Conservation (phyloP, 495 filamentous ascomycete genomes). For the Penicillium maclennaniae region DNA sequence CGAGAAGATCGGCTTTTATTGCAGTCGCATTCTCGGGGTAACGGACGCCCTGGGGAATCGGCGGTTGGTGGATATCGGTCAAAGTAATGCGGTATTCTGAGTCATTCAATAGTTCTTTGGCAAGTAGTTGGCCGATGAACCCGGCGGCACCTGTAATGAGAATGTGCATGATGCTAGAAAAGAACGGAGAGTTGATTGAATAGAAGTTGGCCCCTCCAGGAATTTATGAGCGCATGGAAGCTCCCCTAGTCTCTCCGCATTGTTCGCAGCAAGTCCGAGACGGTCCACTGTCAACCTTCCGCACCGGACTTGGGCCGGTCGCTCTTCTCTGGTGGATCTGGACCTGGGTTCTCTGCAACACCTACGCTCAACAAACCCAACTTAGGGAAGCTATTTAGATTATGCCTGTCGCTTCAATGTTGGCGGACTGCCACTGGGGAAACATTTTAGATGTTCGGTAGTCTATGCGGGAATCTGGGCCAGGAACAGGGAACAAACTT, state of each 20-base stretch:
- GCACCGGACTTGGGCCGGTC: slow-evolving; percentile 37
- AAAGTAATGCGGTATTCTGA: slow-evolving; percentile 52
- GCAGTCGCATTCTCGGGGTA: slow-evolving; percentile 51
- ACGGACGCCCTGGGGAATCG: slow-evolving; percentile 46
- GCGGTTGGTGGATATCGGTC: slow-evolving; percentile 58
- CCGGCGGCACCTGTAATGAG: slow-evolving; percentile 68
- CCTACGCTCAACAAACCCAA: not conserved
- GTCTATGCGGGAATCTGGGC: not conserved
- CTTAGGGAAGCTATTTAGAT: not conserved
- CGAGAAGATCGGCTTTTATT: slow-evolving; percentile 56
- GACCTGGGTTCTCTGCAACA: slow-evolving; percentile 4
- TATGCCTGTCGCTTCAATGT: not conserved
- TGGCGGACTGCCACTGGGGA: not conserved
- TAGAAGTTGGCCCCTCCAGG: not conserved
- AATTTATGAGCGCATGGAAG: slow-evolving; percentile 17
- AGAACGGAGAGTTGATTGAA: not conserved
- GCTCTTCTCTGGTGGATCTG: slow-evolving; percentile 13
- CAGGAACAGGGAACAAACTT: not conserved
- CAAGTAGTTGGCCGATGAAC: slow-evolving; percentile 64
- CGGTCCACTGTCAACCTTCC: slow-evolving; percentile 18
- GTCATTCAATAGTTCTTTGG: slow-evolving; percentile 54
- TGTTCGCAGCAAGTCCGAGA: slow-evolving; percentile 45
- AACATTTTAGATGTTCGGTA: not conserved
- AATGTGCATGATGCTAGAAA: slow-evolving; percentile 44
- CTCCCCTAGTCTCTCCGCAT: slow-evolving; percentile 26